Percentiles rank a stretch among this genome's conserved stretches.
phyloP scores from a whole-genome alignment of 306 rosid genomes.

The Vigna mungo region DNA sequence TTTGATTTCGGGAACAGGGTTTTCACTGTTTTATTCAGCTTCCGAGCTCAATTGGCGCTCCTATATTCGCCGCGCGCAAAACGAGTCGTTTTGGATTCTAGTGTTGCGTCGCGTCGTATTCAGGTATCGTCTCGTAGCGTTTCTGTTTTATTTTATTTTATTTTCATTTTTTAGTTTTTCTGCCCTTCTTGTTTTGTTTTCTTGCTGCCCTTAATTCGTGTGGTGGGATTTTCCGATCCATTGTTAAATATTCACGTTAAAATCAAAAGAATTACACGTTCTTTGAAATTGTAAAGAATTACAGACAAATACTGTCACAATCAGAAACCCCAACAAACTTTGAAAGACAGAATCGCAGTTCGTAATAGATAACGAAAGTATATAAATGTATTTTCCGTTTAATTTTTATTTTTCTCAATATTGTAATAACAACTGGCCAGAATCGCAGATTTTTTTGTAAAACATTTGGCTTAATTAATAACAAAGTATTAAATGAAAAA shows the following conservation, averaged over 20 bases:
- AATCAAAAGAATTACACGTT: neutral
- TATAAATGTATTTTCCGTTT: neutral
- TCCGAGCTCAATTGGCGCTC: conserved; percentile 46
- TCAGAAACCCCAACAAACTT: neutral
- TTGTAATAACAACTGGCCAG: neutral
- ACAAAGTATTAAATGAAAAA: neutral
- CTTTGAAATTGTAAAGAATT: neutral
- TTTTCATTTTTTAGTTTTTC: neutral
- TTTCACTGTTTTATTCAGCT: conserved; percentile 46
- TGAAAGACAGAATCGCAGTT: neutral
- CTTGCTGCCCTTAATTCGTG: conserved; percentile 14
- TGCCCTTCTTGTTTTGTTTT: conserved; percentile 1
- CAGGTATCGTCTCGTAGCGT: conserved; percentile 52
- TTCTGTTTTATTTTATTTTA: neutral
- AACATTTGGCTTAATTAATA: neutral
- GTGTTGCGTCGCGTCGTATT: conserved; percentile 38
- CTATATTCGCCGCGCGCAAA: conserved; percentile 44
- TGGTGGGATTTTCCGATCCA: conserved; percentile 29
- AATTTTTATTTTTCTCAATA: neutral
- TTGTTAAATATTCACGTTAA: neutral
- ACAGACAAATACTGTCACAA: neutral
- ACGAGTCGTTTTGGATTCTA: conserved; percentile 43
- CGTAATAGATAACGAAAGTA: neutral
- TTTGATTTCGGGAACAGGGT: conserved; percentile 52
- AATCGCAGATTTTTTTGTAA: neutral